Evolutionary conservation across 208 protist genomes (phyloP), one percentile per base, ranked within the genome.

Genomic region (Leishmania guyanensis): DNA sequence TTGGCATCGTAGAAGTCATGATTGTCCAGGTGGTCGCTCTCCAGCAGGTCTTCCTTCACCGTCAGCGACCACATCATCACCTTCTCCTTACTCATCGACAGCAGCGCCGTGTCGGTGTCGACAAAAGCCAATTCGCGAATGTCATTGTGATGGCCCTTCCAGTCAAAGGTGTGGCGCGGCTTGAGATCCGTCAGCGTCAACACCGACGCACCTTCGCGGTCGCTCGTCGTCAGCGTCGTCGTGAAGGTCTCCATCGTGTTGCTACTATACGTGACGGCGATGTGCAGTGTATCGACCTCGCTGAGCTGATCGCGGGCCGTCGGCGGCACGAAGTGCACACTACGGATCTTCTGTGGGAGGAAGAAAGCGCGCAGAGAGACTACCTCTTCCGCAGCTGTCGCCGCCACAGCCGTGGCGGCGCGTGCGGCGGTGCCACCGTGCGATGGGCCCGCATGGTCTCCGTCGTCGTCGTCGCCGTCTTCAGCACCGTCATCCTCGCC

Each of bases 241-340:
- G 89, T 94, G 84, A 88, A 97, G 5, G 91, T 93, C 53, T 89
- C 88, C 33, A 95, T 91, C 4, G 81, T 91, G 84, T 97, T 96
- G 87, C 93, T 94, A 86, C 91, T 93, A 84, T 92, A 96, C 10
- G 88, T 94, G 36, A 97, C 92, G 46, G 90, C 90, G 74, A 96
- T 91, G 80, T 97, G 94, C n/a, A 97, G 84, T 54, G 79, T 81
- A 54, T 77, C 74, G 16, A 77, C 82, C 69, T 81, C 84, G 72
- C 83, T 78, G n/a, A 82, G 51, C 82, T 85, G 82, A 72, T 85
- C 82, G 56, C 82, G 82, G 51, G 77, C 70, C 53, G 88, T 69
- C 16, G 75, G 79, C 0, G 95, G 93, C 36, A 97, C 79, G 65
- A 98, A 96, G 81, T 83, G 90, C 17, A 90, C 94, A 82, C 89